Evolutionary conservation across 805 yeast species (phyloP).

Genomic region (Candida railenensis): DNA sequence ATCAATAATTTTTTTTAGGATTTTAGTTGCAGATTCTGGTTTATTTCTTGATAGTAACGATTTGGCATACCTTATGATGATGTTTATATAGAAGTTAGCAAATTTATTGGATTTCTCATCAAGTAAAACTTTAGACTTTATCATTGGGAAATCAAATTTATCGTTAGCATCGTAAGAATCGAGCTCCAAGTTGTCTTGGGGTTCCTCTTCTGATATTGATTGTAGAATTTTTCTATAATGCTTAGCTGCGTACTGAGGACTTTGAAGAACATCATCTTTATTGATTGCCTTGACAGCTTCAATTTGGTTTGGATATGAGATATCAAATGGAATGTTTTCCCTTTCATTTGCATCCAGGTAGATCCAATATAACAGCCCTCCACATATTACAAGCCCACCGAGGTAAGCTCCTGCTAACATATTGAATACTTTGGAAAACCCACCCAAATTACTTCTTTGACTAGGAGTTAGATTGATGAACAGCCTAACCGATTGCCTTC

Average conservation of each 20-base stretch:
- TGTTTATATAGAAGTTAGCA: slow-evolving; percentile 43
- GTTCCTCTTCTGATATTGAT: slow-evolving; percentile 22
- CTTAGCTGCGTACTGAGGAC: slow-evolving; percentile 43
- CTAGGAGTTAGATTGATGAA: slow-evolving; percentile 16
- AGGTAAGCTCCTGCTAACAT: slow-evolving; percentile 43
- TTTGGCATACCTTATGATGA: slow-evolving; percentile 38
- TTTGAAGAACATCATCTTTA: slow-evolving; percentile 41
- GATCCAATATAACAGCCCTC: slow-evolving; percentile 37
- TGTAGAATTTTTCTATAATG: slow-evolving; percentile 34
- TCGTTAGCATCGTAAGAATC: slow-evolving; percentile 25
- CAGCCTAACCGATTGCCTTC: background rate
- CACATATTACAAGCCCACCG: slow-evolving; percentile 39
- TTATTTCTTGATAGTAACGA: slow-evolving; percentile 42
- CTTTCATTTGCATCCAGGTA: slow-evolving; percentile 39
- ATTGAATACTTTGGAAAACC: slow-evolving; percentile 33
- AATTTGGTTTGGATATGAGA: slow-evolving; percentile 30
- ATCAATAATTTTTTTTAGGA: slow-evolving; percentile 29
- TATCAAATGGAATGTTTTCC: slow-evolving; percentile 41
- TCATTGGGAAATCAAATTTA: slow-evolving; percentile 32
- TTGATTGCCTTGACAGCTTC: slow-evolving; percentile 41
- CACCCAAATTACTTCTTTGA: slow-evolving; percentile 17
- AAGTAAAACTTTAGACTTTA: slow-evolving; percentile 29
- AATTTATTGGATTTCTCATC: slow-evolving; percentile 27
- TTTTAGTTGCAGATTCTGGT: slow-evolving; percentile 25
- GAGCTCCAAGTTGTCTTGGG: slow-evolving; percentile 11